Evolutionary conservation across 352 stramenopile genomes (phyloP).

Genomic region (Phytophthora vignae): DNA sequence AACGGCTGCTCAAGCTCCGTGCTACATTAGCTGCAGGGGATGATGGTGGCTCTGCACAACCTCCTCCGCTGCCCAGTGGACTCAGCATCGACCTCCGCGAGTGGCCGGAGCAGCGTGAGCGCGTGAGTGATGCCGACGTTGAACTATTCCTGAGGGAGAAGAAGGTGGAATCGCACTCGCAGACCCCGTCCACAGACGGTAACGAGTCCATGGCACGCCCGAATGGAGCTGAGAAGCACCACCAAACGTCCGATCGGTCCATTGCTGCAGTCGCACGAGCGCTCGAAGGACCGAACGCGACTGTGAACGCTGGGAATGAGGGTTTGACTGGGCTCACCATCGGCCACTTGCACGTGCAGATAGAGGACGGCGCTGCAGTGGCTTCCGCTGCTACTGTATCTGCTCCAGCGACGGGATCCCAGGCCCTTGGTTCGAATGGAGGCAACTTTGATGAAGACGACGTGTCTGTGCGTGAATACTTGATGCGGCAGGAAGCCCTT

Average conservation of each 20-base stretch:
- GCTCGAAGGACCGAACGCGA: constrained; percentile 24
- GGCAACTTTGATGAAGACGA: constrained; percentile 60
- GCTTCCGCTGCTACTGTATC: constrained; percentile 6
- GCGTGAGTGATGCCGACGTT: constrained; percentile 83
- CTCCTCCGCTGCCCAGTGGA: not conserved
- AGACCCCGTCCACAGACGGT: constrained; percentile 3
- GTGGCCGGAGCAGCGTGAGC: constrained; percentile 91
- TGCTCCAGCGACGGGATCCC: not conserved
- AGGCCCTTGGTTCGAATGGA: constrained; percentile 6
- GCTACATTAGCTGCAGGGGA: constrained; percentile 36
- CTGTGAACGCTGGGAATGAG: not conserved
- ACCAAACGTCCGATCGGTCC: constrained; percentile 38
- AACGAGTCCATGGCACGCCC: constrained; percentile 5
- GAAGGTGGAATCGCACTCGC: constrained; percentile 52
- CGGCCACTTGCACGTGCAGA: constrained; percentile 36
- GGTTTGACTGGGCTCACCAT: constrained; percentile 18
- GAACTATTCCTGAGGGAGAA: constrained; percentile 72
- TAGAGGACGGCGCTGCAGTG: constrained; percentile 15
- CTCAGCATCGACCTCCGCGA: constrained; percentile 75
- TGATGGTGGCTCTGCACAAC: not conserved
- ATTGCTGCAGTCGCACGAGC: constrained; percentile 45
- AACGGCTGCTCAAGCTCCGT: constrained; percentile 59
- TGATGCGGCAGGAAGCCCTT: constrained; percentile 73
- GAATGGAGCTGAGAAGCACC: constrained; percentile 21
- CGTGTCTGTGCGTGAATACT: constrained; percentile 49